Conservation (phyloP, 148 eudicot species). For the Spergularia bocconei region DNA sequence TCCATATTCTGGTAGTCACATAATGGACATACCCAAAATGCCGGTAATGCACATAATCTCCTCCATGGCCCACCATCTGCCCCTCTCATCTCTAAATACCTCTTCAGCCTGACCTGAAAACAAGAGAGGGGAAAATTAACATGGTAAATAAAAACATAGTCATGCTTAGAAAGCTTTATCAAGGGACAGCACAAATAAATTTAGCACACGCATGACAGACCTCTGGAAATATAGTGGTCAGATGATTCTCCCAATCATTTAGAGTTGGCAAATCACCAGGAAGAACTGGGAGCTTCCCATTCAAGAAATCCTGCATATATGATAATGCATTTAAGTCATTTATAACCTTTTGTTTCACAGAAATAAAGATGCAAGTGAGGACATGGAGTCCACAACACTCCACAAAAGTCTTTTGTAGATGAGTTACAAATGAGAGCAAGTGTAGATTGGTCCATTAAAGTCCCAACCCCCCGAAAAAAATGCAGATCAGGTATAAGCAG, state of each 20-base stretch:
- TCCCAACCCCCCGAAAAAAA: background rate
- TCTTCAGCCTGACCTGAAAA: slow-evolving; percentile 90
- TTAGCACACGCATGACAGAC: slow-evolving; percentile 34
- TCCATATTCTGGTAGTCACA: background rate
- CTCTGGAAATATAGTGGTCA: slow-evolving; percentile 97
- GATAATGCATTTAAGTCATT: slow-evolving; percentile 2
- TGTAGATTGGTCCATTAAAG: no score
- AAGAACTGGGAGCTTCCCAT: slow-evolving; percentile 80
- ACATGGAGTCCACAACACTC: no score
- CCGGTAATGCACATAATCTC: slow-evolving; percentile 94
- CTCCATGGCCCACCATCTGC: slow-evolving; percentile 99
- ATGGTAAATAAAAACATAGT: background rate
- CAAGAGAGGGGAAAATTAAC: background rate
- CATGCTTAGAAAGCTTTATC: background rate
- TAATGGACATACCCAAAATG: slow-evolving; percentile 73
- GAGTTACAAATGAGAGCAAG: no score
- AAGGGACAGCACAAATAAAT: background rate
- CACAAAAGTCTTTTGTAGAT: no score
- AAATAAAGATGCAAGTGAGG: background rate
- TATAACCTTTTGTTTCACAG: background rate
- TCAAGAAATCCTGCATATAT: slow-evolving; percentile 73
- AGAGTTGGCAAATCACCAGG: slow-evolving; percentile 92
- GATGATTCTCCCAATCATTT: slow-evolving; percentile 98
- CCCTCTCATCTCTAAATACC: slow-evolving; percentile 97
- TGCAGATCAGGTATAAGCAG: background rate